Evolutionary conservation across 805 yeast species (phyloP).

Genomic region (Wickerhamomyces strasburgensis): DNA sequence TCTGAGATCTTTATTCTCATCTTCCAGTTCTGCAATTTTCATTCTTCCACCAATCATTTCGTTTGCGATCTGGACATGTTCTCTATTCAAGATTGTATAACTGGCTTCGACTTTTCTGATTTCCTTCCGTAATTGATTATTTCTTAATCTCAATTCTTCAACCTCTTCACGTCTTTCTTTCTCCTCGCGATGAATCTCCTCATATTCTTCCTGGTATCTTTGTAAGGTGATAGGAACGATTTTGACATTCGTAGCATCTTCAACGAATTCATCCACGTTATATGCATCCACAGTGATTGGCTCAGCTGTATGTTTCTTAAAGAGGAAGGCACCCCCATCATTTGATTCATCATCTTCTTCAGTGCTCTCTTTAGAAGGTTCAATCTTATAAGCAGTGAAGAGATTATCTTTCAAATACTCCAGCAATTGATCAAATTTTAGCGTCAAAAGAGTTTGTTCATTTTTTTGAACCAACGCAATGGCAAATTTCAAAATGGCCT

Average conservation of each 20-base stretch:
- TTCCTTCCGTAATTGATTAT: conserved; percentile 69
- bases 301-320: conserved; percentile 6
- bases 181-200: conserved; percentile 70
- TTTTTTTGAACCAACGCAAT: conserved; percentile 73
- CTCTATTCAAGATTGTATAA: conserved; percentile 65
- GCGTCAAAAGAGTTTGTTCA: conserved; percentile 47
- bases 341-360: conserved; percentile 29
- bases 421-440: conserved; percentile 73
- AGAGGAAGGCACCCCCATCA: conserved; percentile 7
- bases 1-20: conserved; percentile 63
- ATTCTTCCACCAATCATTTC: conserved; percentile 79
- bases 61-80: conserved; percentile 83
- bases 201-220: conserved; percentile 69
- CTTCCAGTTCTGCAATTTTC: conserved; percentile 64
- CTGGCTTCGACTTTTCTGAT: conserved; percentile 68
- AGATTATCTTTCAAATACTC: conserved; percentile 75
- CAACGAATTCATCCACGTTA: conserved; percentile 67
- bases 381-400: conserved; percentile 58
- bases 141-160: conserved; percentile 58
- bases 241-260: conserved; percentile 70
- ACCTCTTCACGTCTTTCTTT: conserved; percentile 61
- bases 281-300: conserved; percentile 35
- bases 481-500: conserved; percentile 79
- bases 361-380: conserved; percentile 13
- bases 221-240: conserved; percentile 68